Evolutionary conservation across 305 asterid species (phyloP), one percentile per base, ranked within the genome.

Genomic region (Fraxinus nigra): DNA sequence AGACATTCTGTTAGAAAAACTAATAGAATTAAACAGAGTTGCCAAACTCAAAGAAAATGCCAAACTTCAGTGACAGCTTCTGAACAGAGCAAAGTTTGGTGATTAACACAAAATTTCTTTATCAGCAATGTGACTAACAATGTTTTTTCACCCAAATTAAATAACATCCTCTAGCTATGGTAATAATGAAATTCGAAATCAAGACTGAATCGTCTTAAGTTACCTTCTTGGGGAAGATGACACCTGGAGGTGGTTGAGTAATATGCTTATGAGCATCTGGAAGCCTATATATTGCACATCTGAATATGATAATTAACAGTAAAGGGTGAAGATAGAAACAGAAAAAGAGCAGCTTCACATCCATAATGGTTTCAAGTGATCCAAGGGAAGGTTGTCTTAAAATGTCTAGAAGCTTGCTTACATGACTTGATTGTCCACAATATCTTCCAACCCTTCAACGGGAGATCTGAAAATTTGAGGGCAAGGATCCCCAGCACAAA

Each of bases 401-500:
- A 82, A 78, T 14, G 20, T n/a, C 16, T 24, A 61, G 54, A 79
- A 82, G 83, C 67, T 56, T 56, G 28, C 98, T 90, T 89, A 96
- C 99, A 96, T 87, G 93, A 94, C 99, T 94, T 96, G 98, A 81
- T 94, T 96, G 90, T 91, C 90, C 93, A 88, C 86, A 72, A 96
- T 84, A 84, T 96, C 97, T 84, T 94, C 95, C 99, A 94, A 78
- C 78, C 94, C 98, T 78, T 79, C 86, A 81, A 96, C 88, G 34
- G 99, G 98, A 87, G 99, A 94, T 88, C 93, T 90, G 84, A 97
- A 97, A 84, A 92, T 90, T 28, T 97, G 92, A 84, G 99, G 98
- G 86, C 99, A 94, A 35, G 98, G 96, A 89, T 96, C 97, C 78
- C 98, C 99, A 26, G 85, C 78, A 54, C 99, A 96, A 61, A 93